phyloP scores from a whole-genome alignment of 2,329 filamentous ascomycete genomes.

The Alternaria sp. region DNA sequence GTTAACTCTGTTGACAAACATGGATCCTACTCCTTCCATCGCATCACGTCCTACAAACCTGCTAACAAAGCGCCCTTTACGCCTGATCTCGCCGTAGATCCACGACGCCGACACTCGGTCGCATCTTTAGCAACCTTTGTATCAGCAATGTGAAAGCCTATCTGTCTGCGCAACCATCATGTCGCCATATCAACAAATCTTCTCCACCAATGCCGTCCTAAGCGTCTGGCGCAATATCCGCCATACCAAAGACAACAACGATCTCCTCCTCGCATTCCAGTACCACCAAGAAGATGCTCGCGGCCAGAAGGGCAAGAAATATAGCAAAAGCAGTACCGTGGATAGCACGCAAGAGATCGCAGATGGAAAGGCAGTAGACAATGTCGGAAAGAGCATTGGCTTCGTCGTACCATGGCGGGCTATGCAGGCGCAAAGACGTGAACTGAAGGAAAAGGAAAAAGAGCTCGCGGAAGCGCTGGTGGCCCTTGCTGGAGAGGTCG shows the following conservation, averaged over 20 bases:
- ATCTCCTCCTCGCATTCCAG: slow-evolving; percentile 45
- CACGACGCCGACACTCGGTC: neutral
- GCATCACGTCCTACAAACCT: slow-evolving; percentile 11
- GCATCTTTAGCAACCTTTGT: neutral
- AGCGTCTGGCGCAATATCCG: slow-evolving; percentile 48
- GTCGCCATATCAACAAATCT: slow-evolving; percentile 46
- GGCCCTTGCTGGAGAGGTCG: slow-evolving; percentile 44
- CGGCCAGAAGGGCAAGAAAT: slow-evolving; percentile 25
- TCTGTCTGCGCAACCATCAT: slow-evolving; percentile 22
- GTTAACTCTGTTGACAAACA: slow-evolving; percentile 18
- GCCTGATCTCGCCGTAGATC: slow-evolving; percentile 1
- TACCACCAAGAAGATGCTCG: slow-evolving; percentile 41
- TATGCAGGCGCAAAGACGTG: slow-evolving; percentile 45
- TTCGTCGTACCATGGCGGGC: slow-evolving; percentile 49
- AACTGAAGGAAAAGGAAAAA: slow-evolving; percentile 44
- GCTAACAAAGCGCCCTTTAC: slow-evolving; percentile 11
- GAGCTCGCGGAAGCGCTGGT: slow-evolving; percentile 47
- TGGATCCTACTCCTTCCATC: slow-evolving; percentile 2
- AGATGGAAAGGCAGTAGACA: slow-evolving; percentile 30
- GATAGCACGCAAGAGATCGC: slow-evolving; percentile 31
- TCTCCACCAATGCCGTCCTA: slow-evolving; percentile 44
- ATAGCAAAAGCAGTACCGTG: slow-evolving; percentile 22
- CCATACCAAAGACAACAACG: slow-evolving; percentile 40
- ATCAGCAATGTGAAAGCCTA: slow-evolving; percentile 25
- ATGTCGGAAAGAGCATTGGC: slow-evolving; percentile 41